A percentile compares a stretch with the other conserved stretches of the same genome.
phyloP scores from a whole-genome alignment of 2,329 filamentous ascomycete genomes.

The Monilinia laxa region DNA sequence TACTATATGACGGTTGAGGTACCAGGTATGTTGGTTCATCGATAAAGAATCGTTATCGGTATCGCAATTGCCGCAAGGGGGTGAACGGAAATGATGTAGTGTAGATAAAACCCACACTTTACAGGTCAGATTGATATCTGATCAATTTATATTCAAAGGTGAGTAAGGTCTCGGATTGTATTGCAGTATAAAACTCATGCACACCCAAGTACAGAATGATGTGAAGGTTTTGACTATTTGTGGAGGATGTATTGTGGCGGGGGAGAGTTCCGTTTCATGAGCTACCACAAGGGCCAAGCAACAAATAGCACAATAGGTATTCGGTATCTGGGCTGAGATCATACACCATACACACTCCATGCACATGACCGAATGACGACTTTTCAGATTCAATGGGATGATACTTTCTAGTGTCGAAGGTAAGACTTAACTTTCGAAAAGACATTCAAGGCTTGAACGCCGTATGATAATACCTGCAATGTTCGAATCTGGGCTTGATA shows the following conservation, averaged over 20 bases:
- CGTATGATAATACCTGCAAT: not conserved
- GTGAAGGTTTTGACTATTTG: not conserved
- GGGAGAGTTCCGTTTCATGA: conserved; percentile 15
- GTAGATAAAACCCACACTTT: not conserved
- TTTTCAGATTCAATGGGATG: too few species aligned
- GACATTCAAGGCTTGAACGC: not conserved
- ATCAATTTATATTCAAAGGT: not conserved
- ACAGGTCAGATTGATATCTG: too few species aligned
- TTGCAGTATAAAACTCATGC: not conserved
- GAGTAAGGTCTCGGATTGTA: not conserved
- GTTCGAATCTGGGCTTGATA: not conserved
- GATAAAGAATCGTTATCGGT: conserved; percentile 25
- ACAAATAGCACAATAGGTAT: not conserved
- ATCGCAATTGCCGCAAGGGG: conserved; percentile 11
- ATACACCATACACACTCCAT: too few species aligned
- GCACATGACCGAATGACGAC: too few species aligned
- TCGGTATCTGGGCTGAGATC: too few species aligned
- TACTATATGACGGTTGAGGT: not conserved
- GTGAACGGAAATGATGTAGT: not conserved
- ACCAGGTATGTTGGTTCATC: conserved; percentile 5
- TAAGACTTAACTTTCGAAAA: too few species aligned
- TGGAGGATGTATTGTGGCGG: conserved; percentile 11
- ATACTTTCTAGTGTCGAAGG: too few species aligned
- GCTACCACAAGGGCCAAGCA: conserved; percentile 4
- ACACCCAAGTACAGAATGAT: not conserved